Evolutionary conservation across 306 rosid genomes (phyloP), one percentile per base, ranked within the genome.

Genomic region (Quercus dentata): DNA sequence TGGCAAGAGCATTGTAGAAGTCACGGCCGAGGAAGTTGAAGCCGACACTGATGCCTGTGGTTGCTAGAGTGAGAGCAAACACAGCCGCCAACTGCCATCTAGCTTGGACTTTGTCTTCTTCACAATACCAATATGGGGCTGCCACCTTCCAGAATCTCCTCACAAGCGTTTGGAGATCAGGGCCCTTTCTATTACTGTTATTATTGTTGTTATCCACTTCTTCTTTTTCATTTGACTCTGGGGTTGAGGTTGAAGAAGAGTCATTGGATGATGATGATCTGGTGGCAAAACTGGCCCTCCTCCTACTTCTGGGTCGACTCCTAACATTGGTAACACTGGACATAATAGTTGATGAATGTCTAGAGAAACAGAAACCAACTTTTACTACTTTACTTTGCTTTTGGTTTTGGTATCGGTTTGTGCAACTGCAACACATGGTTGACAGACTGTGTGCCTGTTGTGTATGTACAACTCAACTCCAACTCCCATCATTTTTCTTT

Each of bases 31-130:
- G 91, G 80, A 95, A 95, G 86, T 76, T 93, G 92, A 95, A 93
- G 56, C 98, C 98, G 56, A 95, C 98, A 80, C 94, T 90, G 80
- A 95, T 93, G 41, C 99, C 99, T 54, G 99, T 95, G 56, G 99
- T 93, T 69, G 88, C 96, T 78, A 95, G 82, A 81, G 99, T 88
- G 82, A 95, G 97, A 84, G 91, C 92, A 76, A 95, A 93, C 72
- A 95, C 94, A 76, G 88, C 88, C 70, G 88, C 99, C 74, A 95
- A 93, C 73, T 88, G 97, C 98, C 83, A 95, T 64, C 98, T 90
- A 20, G 97, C 98, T 63, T 83, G 92, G 23, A 38, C 84, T 78
- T 95, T 90, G 83, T 95, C 99, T 67, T 95, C 99, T 67, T 90
- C 88, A 52, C 94, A 95, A 67, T 62, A 80, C 98, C 99, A 95